Percentiles rank a stretch among this genome's conserved stretches.
Conservation (phyloP, 2,329 filamentous ascomycete genomes). For the Fusarium scirpi region DNA sequence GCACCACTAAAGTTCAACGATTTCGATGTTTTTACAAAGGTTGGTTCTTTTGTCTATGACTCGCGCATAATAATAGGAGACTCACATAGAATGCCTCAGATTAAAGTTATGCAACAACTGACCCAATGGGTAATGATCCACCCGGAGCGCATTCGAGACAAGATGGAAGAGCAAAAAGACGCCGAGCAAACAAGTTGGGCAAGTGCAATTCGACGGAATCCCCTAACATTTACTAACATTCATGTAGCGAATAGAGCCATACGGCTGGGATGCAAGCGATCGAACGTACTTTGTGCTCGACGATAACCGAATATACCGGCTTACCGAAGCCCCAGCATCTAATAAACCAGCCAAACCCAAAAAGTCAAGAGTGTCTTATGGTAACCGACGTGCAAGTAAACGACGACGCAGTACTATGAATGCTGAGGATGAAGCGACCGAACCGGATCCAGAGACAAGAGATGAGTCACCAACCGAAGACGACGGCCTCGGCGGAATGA, state of each 20-base stretch:
- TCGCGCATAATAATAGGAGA: background rate
- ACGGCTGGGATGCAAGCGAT: conserved; percentile 90
- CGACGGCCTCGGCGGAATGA: conserved; percentile 78
- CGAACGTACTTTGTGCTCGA: conserved; percentile 91
- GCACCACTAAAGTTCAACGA: conserved; percentile 78
- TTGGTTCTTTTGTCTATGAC: conserved; percentile 51
- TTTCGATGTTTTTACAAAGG: conserved; percentile 85
- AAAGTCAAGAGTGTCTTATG: conserved; percentile 64
- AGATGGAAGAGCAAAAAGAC: conserved; percentile 85
- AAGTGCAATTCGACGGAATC: conserved; percentile 54
- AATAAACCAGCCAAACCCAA: conserved; percentile 75
- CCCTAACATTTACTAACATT: conserved; percentile 29
- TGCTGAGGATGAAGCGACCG: conserved; percentile 49
- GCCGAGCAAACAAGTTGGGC: conserved; percentile 87
- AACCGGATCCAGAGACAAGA: conserved; percentile 52
- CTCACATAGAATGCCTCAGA: conserved; percentile 54
- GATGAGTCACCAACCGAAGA: conserved; percentile 56
- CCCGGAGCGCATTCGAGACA: conserved; percentile 86
- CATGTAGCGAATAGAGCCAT: conserved; percentile 77
- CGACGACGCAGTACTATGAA: conserved; percentile 69
- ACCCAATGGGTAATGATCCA: conserved; percentile 91
- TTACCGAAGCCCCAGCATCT: conserved; percentile 77
- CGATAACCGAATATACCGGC: conserved; percentile 91
- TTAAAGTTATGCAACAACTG: conserved; percentile 86
- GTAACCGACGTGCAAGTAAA: conserved; percentile 76